These are phyloP conservation scores for Magnolia kwangsiensis DNA, from an alignment of 164 flowering plant genomes.

Conservation along the genomic window DNA sequence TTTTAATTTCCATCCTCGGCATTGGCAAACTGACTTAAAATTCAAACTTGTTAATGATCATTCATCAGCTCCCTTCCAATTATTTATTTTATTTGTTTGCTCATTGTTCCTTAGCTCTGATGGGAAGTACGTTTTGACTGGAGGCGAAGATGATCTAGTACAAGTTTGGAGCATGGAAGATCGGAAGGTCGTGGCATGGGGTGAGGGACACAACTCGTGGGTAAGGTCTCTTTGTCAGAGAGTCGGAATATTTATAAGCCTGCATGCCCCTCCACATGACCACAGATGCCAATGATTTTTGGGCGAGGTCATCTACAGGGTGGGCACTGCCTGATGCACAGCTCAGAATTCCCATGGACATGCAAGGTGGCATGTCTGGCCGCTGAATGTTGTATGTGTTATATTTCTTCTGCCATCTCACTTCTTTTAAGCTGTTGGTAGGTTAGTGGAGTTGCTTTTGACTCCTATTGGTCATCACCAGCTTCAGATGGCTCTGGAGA, in stretches of 20 bases:
- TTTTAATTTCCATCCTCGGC: background rate
- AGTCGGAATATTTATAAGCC: no score
- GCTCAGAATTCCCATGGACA: background rate
- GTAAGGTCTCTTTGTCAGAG: constrained; percentile 35
- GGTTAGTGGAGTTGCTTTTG: constrained; percentile 99
- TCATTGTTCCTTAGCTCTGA: constrained; percentile 49
- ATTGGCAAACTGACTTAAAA: background rate
- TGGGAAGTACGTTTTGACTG: constrained; percentile 86
- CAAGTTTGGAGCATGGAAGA: constrained; percentile 99
- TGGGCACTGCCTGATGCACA: background rate
- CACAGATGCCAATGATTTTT: no score
- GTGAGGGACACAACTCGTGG: constrained; percentile 98
- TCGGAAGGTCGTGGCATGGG: constrained; percentile 96
- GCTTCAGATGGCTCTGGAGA: constrained; percentile 73
- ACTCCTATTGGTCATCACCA: constrained; percentile 90
- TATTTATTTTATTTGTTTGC: no score
- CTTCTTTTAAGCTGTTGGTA: constrained; percentile 23
- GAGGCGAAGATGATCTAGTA: constrained; percentile 98
- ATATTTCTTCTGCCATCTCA: constrained; percentile 1
- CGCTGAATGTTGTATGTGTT: background rate
- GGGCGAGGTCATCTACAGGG: no score
- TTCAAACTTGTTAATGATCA: no score
- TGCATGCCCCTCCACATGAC: no score
- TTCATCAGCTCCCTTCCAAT: no score
- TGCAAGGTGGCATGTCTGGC: background rate